Conservation (phyloP, 257 asterid species). For the Linderniella brevidens region DNA sequence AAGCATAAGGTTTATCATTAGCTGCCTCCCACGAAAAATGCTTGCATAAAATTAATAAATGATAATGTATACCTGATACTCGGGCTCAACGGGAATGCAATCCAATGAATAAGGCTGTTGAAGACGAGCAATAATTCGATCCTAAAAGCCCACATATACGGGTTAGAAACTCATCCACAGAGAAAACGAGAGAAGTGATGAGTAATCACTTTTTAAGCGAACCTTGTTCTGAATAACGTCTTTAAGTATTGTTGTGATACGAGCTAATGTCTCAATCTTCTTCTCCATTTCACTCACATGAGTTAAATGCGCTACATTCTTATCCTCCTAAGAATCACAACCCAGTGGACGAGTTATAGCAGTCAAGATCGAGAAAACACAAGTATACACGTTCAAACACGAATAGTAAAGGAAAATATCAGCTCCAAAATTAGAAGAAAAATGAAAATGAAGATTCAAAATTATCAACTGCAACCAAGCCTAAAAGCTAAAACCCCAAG, state of each 20-base stretch:
- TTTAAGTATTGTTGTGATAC: conserved; percentile 79
- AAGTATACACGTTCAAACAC: background rate
- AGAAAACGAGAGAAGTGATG: background rate
- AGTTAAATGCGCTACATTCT: conserved; percentile 83
- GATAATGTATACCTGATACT: conserved; percentile 57
- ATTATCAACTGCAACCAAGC: conserved; percentile 1
- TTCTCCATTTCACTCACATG: conserved; percentile 96
- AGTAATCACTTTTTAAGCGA: conserved; percentile 1
- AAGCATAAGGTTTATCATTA: background rate
- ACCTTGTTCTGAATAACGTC: conserved; percentile 96
- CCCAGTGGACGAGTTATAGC: conserved; percentile 10
- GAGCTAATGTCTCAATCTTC: conserved; percentile 71
- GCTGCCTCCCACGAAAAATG: background rate
- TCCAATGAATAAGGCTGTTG: conserved; percentile 97
- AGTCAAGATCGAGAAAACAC: conserved; percentile 4
- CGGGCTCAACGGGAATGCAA: conserved; percentile 98
- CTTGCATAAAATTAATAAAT: background rate
- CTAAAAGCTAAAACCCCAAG: conserved; percentile 10
- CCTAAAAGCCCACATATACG: conserved; percentile 24
- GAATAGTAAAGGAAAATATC: too few species aligned
- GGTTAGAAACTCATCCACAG: background rate
- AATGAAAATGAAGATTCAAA: too few species aligned
- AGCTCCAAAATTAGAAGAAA: too few species aligned
- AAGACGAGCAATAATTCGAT: conserved; percentile 92
- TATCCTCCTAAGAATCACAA: conserved; percentile 57